Base-by-base conservation (phyloP, 305 asterid species). In the Fraxinus baroniana region DNA sequence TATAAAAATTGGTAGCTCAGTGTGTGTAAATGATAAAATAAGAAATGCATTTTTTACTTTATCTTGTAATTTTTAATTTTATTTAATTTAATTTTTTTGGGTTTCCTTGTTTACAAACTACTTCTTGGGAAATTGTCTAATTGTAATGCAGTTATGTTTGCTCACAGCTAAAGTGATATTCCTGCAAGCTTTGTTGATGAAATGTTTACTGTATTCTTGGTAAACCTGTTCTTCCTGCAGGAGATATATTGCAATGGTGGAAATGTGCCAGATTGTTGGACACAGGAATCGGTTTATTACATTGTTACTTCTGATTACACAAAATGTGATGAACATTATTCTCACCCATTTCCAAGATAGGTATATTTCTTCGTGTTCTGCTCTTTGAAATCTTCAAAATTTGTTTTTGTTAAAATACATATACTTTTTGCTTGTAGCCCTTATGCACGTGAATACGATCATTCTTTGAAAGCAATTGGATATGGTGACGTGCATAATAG, bases 191-290 rank as follows among this genome's bases (percentile, higher is more conserved):
- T 17, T 70, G 72, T 13, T 32, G 44, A 71, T 71, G 37, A 28
- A 71, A 13, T 71, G 20, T 32, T 71, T 3, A 62, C 44, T 71
- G 76, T 71, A 32, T 13, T 71, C 13, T 13, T 30, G 41, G 39
- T 68, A 71, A 71, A 71, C 70, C 72, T 20, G 39, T 76, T 72
- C 60, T 62, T 57, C 12, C 35, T 72, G 44, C 87, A 94, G 98
- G 98, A 94, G 98, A 90, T 91, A 89, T 80, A 87, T 90, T 74
- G 99, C 98, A 62, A 91, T 94, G 97, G 86, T 90, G 85, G 94
- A 92, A 62, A 93, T 92, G 98, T 93, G 99, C 90, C 89, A 87
- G 87, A 79, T 93, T 24, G 89, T 91, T 84, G 94, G 97, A 72
- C 92, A 89, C 81, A 89, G 94, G 86, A 92, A 89, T 89, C 92